Evolutionary conservation across 768 basidiomycete genomes (phyloP).

Genomic region (Suillus hirtellus): DNA sequence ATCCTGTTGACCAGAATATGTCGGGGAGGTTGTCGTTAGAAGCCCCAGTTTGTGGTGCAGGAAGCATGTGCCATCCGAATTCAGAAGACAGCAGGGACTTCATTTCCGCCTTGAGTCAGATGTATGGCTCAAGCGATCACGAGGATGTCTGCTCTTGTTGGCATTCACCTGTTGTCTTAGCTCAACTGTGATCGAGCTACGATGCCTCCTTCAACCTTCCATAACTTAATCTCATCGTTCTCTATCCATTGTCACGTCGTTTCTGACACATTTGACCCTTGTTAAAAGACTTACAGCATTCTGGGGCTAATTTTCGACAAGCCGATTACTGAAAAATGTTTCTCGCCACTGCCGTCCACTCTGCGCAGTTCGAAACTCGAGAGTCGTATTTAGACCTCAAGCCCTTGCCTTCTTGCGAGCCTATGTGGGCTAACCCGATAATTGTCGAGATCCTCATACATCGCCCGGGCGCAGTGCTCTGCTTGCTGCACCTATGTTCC

Average conservation of each 20-base stretch:
- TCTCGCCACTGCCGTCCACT: conserved; percentile 10
- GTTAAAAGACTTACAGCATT: conserved; percentile 19
- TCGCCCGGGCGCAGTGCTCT: neutral
- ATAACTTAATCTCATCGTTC: conserved; percentile 10
- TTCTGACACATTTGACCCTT: conserved; percentile 1
- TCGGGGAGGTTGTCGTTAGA: conserved; percentile 40
- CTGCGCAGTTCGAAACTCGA: no score
- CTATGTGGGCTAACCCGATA: conserved; percentile 22
- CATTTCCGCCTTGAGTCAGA: neutral
- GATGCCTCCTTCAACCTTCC: conserved; percentile 21
- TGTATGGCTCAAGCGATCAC: conserved; percentile 13
- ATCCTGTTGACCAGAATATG: conserved; percentile 19
- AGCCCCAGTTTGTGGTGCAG: conserved; percentile 48
- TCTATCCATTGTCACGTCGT: conserved; percentile 8
- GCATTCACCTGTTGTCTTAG: neutral
- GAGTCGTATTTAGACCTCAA: no score
- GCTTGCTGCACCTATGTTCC: neutral
- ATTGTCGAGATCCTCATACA: conserved; percentile 8
- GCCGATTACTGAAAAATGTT: neutral
- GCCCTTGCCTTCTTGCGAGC: conserved; percentile 9
- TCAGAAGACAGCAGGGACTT: neutral
- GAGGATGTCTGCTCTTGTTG: conserved; percentile 13
- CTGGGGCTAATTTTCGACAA: conserved; percentile 6
- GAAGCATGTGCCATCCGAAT: no score
- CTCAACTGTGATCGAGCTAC: neutral